Conservation (phyloP, 139 green algal species). For the Parachlorella kessleri region DNA sequence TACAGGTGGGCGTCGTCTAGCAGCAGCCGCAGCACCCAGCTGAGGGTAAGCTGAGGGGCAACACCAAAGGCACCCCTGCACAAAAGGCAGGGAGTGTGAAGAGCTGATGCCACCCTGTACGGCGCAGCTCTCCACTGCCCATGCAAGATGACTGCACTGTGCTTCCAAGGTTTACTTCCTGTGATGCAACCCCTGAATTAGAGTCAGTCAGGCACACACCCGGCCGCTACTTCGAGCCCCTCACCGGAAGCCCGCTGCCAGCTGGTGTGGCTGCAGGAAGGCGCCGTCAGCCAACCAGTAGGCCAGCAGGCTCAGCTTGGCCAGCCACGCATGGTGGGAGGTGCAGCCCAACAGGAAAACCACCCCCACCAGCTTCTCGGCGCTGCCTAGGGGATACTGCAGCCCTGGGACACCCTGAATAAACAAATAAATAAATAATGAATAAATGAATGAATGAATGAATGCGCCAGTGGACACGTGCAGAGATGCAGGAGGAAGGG, state of each 20-base stretch:
- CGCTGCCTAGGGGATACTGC: slow-evolving; percentile 24
- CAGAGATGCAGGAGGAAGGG: too few species aligned
- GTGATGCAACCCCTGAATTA: too few species aligned
- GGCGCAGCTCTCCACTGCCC: too few species aligned
- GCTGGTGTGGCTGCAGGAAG: not conserved
- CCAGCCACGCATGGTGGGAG: slow-evolving; percentile 10
- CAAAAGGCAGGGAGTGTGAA: not conserved
- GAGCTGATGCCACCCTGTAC: too few species aligned
- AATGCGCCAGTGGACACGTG: too few species aligned
- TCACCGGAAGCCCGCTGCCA: not conserved
- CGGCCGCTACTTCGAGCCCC: too few species aligned
- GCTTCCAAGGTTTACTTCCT: too few species aligned
- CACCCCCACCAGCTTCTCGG: slow-evolving; percentile 30
- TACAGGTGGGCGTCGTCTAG: slow-evolving; percentile 26
- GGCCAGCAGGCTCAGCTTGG: slow-evolving; percentile 56
- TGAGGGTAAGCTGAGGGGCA: not conserved
- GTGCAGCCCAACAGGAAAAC: slow-evolving; percentile 44
- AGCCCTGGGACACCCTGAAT: slow-evolving; percentile 11
- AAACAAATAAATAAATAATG: not conserved
- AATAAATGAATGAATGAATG: too few species aligned
- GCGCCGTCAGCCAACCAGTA: slow-evolving; percentile 57
- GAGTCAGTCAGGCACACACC: too few species aligned
- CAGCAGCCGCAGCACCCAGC: slow-evolving; percentile 30
- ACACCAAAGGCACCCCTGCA: slow-evolving; percentile 14
- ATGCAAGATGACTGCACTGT: too few species aligned